Evolutionary conservation across 345 rosid species (phyloP).

Genomic region (Populus deltoides): DNA sequence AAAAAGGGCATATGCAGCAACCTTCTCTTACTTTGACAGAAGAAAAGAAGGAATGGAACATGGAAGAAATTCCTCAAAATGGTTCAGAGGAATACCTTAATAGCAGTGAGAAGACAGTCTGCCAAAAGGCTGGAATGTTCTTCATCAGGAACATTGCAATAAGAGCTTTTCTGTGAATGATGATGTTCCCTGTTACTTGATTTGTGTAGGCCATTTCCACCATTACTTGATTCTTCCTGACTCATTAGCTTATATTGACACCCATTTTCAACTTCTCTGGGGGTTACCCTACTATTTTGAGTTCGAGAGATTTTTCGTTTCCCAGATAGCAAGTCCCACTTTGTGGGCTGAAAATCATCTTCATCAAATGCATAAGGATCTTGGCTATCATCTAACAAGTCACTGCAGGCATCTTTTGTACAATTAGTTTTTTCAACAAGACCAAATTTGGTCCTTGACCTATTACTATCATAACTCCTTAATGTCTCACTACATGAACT

Average conservation of each 20-base stretch:
- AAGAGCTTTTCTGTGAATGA: conserved; percentile 37
- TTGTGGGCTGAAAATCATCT: conserved; percentile 66
- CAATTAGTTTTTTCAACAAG: conserved; percentile 32
- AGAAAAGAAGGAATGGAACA: background rate
- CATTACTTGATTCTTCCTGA: conserved; percentile 44
- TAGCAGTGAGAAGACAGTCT: conserved; percentile 87
- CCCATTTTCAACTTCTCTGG: conserved; percentile 39
- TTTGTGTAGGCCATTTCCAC: conserved; percentile 32
- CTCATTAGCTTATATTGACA: conserved; percentile 33
- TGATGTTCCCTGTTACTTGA: conserved; percentile 29
- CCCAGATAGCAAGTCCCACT: conserved; percentile 63
- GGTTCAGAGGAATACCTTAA: conserved; percentile 54
- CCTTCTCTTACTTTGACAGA: background rate
- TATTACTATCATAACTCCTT: conserved; percentile 39
- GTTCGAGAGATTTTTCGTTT: conserved; percentile 43
- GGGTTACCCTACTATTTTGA: conserved; percentile 30
- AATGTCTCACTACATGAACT: conserved; percentile 47
- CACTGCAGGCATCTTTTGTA: conserved; percentile 29
- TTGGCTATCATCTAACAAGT: conserved; percentile 44
- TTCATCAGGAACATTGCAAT: conserved; percentile 39
- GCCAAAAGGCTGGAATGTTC: conserved; percentile 55
- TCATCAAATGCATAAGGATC: conserved; percentile 91
- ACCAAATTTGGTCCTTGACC: conserved; percentile 35
- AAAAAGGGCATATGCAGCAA: background rate
- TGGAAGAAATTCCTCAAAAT: conserved; percentile 3